Evolutionary conservation across 768 basidiomycete genomes (phyloP).

Genomic region (Rhizopogon salebrosus): DNA sequence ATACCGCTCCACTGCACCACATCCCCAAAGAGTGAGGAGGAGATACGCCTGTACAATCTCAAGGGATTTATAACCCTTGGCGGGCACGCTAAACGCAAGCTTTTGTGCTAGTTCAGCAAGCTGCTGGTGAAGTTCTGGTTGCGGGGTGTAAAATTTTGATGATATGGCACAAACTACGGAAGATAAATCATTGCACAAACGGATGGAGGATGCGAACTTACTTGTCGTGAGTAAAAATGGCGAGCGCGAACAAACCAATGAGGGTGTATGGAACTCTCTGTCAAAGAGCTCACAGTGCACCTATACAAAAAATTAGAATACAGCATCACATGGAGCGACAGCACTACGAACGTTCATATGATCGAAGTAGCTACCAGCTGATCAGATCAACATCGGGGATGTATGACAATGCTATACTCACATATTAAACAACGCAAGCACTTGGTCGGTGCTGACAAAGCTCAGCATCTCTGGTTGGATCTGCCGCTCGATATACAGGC

Average conservation of each 20-base stretch:
- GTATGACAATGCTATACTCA: conserved; percentile 32
- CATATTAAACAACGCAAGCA: conserved; percentile 89
- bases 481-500: conserved; percentile 83
- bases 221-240: conserved; percentile 94
- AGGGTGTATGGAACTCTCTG: conserved; percentile 87
- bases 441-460: conserved; percentile 84
- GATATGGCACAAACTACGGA: conserved; percentile 87
- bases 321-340: conserved; percentile 1
- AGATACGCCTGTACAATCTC: conserved; percentile 96
- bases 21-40: conserved; percentile 83
- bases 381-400: not conserved
- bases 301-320: conserved; percentile 31
- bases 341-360: conserved; percentile 57
- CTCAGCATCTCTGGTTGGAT: conserved; percentile 91
- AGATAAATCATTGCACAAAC: not conserved
- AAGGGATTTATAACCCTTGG: conserved; percentile 85
- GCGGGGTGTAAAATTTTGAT: conserved; percentile 79
- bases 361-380: conserved; percentile 58
- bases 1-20: conserved; percentile 92
- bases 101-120: conserved; percentile 81
- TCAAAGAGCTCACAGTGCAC: conserved; percentile 81
- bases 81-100: conserved; percentile 83
- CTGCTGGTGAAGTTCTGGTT: conserved; percentile 76
- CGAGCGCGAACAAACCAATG: conserved; percentile 88
- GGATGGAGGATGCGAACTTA: conserved; percentile 32